A percentile compares a stretch with the other conserved stretches of the same genome.
phyloP scores from a whole-genome alignment of 2,329 filamentous ascomycete genomes.

The Chrysosporium keratinophilum region DNA sequence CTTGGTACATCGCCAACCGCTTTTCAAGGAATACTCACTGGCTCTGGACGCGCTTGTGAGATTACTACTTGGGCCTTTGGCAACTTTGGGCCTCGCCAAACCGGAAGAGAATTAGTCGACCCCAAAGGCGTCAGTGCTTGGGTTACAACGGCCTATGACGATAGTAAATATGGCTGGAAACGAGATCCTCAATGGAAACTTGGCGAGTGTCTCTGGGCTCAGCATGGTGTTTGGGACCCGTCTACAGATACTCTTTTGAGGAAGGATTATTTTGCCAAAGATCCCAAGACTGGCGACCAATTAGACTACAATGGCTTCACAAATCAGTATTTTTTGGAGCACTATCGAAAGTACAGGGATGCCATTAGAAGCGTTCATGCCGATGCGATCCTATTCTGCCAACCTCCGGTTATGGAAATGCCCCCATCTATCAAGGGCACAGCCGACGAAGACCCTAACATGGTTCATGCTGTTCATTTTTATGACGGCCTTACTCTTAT shows the following conservation, averaged over 20 bases:
- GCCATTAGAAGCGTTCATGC: constrained; percentile 66
- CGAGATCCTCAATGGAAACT: constrained; percentile 80
- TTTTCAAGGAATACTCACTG: constrained; percentile 85
- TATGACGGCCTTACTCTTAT: constrained; percentile 95
- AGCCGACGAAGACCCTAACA: constrained; percentile 72
- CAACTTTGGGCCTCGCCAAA: constrained; percentile 81
- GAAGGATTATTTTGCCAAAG: constrained; percentile 79
- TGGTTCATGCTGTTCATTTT: constrained; percentile 90
- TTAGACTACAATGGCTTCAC: constrained; percentile 80
- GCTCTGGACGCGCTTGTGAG: constrained; percentile 83
- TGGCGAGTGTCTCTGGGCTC: constrained; percentile 93
- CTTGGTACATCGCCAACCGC: constrained; percentile 89
- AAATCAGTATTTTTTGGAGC: constrained; percentile 81
- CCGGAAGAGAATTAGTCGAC: constrained; percentile 71
- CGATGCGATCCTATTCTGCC: constrained; percentile 76
- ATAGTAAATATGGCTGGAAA: constrained; percentile 81
- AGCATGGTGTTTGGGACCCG: constrained; percentile 91
- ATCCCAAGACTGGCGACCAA: constrained; percentile 60
- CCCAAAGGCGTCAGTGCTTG: constrained; percentile 77
- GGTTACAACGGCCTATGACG: constrained; percentile 73
- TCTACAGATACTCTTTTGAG: constrained; percentile 62
- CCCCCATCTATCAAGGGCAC: constrained; percentile 82
- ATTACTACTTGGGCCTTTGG: constrained; percentile 91
- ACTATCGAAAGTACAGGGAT: constrained; percentile 66
- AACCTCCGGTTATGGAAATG: constrained; percentile 83